Conservation (phyloP, 129 eudicot genomes). For the Oenanthe sinensis region DNA sequence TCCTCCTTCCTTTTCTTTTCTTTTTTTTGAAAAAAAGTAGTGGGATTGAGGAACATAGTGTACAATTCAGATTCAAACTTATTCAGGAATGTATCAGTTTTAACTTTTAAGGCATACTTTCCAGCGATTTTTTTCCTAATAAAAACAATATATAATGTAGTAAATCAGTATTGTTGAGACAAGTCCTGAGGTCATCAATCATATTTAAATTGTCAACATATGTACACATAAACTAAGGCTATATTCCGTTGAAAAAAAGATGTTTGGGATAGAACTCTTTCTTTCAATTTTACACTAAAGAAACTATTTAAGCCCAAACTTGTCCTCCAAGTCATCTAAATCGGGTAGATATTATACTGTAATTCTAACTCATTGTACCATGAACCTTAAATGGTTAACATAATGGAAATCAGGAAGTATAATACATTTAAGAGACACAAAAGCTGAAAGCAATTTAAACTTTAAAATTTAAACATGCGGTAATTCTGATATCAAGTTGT, state of each 20-base stretch:
- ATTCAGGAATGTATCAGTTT: background rate
- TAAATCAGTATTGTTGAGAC: background rate
- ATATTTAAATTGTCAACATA: background rate
- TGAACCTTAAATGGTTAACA: background rate
- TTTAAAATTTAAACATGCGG: background rate
- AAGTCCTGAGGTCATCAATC: background rate
- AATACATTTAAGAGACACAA: background rate
- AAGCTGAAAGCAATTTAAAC: background rate
- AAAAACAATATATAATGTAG: background rate
- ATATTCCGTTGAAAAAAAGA: background rate
- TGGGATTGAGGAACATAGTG: background rate
- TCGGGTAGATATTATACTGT: background rate
- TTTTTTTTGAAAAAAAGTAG: background rate
- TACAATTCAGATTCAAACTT: background rate
- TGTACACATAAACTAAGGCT: background rate
- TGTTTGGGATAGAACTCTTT: background rate
- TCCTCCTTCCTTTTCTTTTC: background rate
- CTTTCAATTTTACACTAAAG: background rate
- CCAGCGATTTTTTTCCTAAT: background rate
- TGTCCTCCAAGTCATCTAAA: background rate
- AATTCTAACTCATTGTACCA: background rate
- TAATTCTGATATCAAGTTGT: background rate
- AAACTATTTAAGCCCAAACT: background rate
- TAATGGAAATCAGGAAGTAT: background rate
- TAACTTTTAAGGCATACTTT: background rate